Percentiles rank a stretch among this genome's conserved stretches.
These are phyloP conservation scores for Talaromyces rugulosus DNA, from an alignment of 2,329 filamentous ascomycete species.

Conservation along the genomic window DNA sequence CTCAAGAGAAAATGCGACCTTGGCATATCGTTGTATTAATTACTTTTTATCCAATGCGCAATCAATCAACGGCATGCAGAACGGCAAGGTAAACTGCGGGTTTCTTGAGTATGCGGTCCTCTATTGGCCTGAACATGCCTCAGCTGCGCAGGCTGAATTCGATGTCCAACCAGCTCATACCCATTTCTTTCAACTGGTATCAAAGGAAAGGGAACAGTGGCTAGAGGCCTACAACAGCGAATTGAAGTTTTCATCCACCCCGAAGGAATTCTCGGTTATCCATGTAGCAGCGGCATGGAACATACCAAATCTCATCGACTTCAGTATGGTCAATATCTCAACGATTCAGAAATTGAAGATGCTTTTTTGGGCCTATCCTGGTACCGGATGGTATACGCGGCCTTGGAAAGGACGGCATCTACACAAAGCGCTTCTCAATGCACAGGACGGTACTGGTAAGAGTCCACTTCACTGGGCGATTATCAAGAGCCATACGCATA, in stretches of 20 bases:
- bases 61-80: background rate
- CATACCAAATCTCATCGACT: slow-evolving; percentile 11
- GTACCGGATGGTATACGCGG: background rate
- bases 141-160: slow-evolving; percentile 11
- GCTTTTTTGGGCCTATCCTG: background rate
- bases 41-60: slow-evolving; percentile 8
- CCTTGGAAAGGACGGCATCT: background rate
- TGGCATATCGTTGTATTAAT: slow-evolving; percentile 13
- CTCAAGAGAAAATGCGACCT: slow-evolving; percentile 4
- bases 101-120: slow-evolving; percentile 14
- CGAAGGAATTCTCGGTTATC: slow-evolving; percentile 4
- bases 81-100: background rate
- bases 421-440: background rate
- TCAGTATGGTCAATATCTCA: background rate
- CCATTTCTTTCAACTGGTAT: background rate
- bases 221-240: background rate
- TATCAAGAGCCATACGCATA: background rate
- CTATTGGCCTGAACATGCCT: slow-evolving; percentile 15
- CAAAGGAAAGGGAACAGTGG: slow-evolving; percentile 1
- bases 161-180: slow-evolving; percentile 1
- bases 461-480: background rate
- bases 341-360: background rate
- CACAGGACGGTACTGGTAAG: background rate
- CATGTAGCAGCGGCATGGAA: slow-evolving; percentile 15
- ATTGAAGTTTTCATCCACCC: no score